phyloP scores from a whole-genome alignment of 2,329 filamentous ascomycete species.

The Penicillium sp. region DNA sequence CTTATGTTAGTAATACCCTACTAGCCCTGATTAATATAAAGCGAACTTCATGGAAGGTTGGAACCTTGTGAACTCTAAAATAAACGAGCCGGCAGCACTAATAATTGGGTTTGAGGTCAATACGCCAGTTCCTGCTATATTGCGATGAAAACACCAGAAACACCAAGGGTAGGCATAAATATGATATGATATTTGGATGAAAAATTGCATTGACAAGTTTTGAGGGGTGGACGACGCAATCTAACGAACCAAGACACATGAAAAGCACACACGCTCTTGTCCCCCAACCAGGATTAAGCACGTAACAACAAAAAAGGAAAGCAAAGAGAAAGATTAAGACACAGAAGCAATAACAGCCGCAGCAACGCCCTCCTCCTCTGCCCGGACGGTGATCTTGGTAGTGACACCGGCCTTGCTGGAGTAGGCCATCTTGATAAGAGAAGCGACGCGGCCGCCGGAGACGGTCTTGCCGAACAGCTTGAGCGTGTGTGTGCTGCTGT shows the following conservation, averaged over 20 bases:
- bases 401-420: constrained; percentile 88
- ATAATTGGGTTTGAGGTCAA: background rate
- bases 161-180: background rate
- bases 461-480: constrained; percentile 96
- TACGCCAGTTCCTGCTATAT: background rate
- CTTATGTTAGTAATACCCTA: too few species aligned
- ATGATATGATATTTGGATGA: constrained; percentile 8
- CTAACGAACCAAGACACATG: constrained; percentile 11
- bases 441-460: constrained; percentile 77
- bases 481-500: constrained; percentile 81
- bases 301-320: constrained; percentile 17
- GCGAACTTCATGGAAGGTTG: background rate
- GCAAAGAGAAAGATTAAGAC: constrained; percentile 48
- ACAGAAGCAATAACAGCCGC: constrained; percentile 74
- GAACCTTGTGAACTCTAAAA: background rate
- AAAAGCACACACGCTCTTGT: constrained; percentile 10
- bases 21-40: background rate
- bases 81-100: background rate
- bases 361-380: constrained; percentile 87
- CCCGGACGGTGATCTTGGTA: constrained; percentile 84
- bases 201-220: constrained; percentile 12
- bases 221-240: constrained; percentile 11
- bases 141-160: background rate
- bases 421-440: constrained; percentile 83
- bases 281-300: constrained; percentile 11